Conservation (phyloP, 176 grass and related monocot species). For the Pontederia paniculata region DNA sequence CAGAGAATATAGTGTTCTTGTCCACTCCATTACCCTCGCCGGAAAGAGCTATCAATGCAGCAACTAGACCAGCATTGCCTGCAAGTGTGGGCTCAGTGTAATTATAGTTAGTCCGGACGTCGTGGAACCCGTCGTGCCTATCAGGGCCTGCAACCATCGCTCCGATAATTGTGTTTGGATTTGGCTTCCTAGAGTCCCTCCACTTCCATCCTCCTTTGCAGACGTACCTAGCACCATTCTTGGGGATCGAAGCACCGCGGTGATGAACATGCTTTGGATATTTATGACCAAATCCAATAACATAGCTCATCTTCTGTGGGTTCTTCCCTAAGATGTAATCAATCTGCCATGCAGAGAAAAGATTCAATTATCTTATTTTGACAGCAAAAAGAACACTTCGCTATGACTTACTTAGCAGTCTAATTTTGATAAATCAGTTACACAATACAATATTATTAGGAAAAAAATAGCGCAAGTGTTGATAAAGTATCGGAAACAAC, state of each 20-base stretch:
- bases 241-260: slow-evolving; percentile 10
- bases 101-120: slow-evolving; percentile 11
- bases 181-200: slow-evolving; percentile 13
- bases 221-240: slow-evolving; percentile 4
- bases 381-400: background rate
- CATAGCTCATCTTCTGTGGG: slow-evolving; percentile 7
- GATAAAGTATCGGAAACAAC: too few species aligned
- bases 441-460: too few species aligned
- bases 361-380: background rate
- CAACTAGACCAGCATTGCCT: slow-evolving; percentile 14
- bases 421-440: too few species aligned
- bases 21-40: slow-evolving; percentile 1
- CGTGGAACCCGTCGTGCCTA: slow-evolving; percentile 3
- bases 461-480: too few species aligned
- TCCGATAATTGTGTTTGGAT: background rate
- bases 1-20: slow-evolving; percentile 13
- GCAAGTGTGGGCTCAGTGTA: slow-evolving; percentile 11
- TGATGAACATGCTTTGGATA: slow-evolving; percentile 17
- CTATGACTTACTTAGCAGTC: too few species aligned
- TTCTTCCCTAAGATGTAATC: slow-evolving; percentile 13
- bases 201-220: slow-evolving; percentile 21
- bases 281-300: slow-evolving; percentile 5
- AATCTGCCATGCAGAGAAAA: background rate
- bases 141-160: slow-evolving; percentile 12
- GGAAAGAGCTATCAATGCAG: slow-evolving; percentile 4